These are phyloP conservation scores for Pseudonitzschia multiseries DNA, from an alignment of 108 stramenopile genomes.

Conservation along the genomic window DNA sequence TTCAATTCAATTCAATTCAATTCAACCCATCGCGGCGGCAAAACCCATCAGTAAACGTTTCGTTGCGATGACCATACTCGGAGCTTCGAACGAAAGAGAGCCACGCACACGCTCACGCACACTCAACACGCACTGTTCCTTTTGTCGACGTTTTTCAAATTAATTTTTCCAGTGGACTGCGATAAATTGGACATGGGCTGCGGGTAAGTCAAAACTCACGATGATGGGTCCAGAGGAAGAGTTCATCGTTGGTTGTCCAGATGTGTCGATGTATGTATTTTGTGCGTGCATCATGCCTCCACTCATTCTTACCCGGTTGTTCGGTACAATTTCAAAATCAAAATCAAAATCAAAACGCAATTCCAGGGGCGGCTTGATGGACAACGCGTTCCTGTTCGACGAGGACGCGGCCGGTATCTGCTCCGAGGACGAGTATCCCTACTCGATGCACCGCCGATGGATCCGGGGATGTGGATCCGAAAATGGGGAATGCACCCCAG, in stretches of 20 bases:
- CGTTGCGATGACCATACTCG: no score
- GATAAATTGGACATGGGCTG: slow-evolving; percentile 80
- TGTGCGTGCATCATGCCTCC: no score
- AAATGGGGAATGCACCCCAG: slow-evolving; percentile 48
- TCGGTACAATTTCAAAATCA: no score
- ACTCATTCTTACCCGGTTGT: no score
- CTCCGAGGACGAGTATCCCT: slow-evolving; percentile 87
- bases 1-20: no score
- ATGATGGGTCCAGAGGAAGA: no score
- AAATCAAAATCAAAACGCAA: background rate
- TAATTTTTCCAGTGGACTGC: slow-evolving; percentile 57
- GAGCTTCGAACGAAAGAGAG: no score
- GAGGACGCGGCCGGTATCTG: slow-evolving; percentile 70
- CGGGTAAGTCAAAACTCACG: slow-evolving; percentile 21
- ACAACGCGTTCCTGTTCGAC: slow-evolving; percentile 85
- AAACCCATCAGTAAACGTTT: slow-evolving; percentile 5
- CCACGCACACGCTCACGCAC: no score
- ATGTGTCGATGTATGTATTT: no score
- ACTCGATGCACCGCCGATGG: slow-evolving; percentile 50
- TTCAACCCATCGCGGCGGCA: background rate
- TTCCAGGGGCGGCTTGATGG: slow-evolving; percentile 48
- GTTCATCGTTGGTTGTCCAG: no score
- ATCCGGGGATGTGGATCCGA: slow-evolving; percentile 35
- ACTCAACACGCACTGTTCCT: no score
- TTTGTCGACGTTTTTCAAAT: background rate